Conservation (phyloP, 495 filamentous ascomycete species). For the Articulospora tetracladia region DNA sequence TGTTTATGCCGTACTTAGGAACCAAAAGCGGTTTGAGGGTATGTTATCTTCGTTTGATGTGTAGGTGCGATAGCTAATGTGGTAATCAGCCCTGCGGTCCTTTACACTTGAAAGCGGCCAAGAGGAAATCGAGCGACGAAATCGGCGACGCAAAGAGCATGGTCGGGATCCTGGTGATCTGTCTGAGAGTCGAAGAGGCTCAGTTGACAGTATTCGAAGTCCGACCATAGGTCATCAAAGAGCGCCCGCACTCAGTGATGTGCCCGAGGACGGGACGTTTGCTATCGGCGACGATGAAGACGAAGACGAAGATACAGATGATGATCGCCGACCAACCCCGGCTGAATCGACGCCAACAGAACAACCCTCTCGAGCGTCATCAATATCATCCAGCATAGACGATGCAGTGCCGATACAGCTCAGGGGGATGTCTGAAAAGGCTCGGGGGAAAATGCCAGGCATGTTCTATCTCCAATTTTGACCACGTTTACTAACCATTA, state of each 20-base stretch:
- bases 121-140: slow-evolving; percentile 83
- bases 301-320: slow-evolving; percentile 68
- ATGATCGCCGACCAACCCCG: slow-evolving; percentile 62
- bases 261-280: slow-evolving; percentile 84
- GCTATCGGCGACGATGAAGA: slow-evolving; percentile 75
- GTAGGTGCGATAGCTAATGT: neutral
- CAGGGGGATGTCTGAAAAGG: slow-evolving; percentile 98
- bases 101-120: slow-evolving; percentile 96
- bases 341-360: slow-evolving; percentile 63
- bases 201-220: slow-evolving; percentile 68
- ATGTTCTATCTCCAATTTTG: neutral
- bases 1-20: slow-evolving; percentile 74
- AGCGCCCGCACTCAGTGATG: slow-evolving; percentile 62
- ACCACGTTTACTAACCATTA: slow-evolving; percentile 4
- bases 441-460: slow-evolving; percentile 88
- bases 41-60: neutral
- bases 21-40: slow-evolving; percentile 74
- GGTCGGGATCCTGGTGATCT: slow-evolving; percentile 38
- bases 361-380: slow-evolving; percentile 66
- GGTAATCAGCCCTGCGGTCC: slow-evolving; percentile 59
- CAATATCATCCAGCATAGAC: slow-evolving; percentile 67
- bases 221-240: slow-evolving; percentile 52
- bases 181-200: slow-evolving; percentile 48
- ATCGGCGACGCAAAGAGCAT: slow-evolving; percentile 68
- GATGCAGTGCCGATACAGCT: slow-evolving; percentile 83